Percentiles rank a stretch among this genome's conserved stretches.
phyloP scores from a whole-genome alignment of 345 rosid species.

The Tarenaya hassleriana region DNA sequence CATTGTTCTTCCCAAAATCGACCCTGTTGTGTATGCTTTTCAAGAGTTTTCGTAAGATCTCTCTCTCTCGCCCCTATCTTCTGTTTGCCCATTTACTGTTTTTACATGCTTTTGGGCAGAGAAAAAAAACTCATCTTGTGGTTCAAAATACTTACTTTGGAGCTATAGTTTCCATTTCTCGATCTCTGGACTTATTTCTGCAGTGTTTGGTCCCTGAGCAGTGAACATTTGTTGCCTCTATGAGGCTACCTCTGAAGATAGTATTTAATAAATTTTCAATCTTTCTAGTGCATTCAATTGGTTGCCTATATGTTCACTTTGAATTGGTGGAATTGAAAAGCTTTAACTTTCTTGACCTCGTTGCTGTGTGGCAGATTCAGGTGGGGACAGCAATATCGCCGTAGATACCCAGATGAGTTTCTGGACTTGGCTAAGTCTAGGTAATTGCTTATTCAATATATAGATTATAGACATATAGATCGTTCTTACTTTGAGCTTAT shows the following conservation, averaged over 20 bases:
- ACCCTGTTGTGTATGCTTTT: constrained; percentile 79
- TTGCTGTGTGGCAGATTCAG: constrained; percentile 48
- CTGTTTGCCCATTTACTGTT: too few species aligned
- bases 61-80: not conserved
- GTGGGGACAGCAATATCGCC: constrained; percentile 78
- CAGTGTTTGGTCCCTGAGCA: not conserved
- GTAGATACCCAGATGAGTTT: constrained; percentile 87
- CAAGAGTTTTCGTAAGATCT: constrained; percentile 85
- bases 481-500: too few species aligned
- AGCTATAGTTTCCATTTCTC: not conserved
- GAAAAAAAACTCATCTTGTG: not conserved
- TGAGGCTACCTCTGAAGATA: too few species aligned
- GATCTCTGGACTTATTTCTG: not conserved
- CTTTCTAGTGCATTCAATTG: too few species aligned
- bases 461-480: not conserved
- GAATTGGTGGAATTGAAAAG: constrained; percentile 1
- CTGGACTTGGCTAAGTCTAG: constrained; percentile 79
- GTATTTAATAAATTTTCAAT: too few species aligned
- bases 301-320: not conserved
- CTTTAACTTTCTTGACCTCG: not conserved
- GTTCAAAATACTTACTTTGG: not conserved
- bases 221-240: not conserved
- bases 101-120: not conserved
- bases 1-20: constrained; percentile 81
- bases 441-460: constrained; percentile 20